Percentiles rank a stretch among this genome's conserved stretches.
phyloP scores from a whole-genome alignment of 148 eudicot species.

The Camellia sinensis region DNA sequence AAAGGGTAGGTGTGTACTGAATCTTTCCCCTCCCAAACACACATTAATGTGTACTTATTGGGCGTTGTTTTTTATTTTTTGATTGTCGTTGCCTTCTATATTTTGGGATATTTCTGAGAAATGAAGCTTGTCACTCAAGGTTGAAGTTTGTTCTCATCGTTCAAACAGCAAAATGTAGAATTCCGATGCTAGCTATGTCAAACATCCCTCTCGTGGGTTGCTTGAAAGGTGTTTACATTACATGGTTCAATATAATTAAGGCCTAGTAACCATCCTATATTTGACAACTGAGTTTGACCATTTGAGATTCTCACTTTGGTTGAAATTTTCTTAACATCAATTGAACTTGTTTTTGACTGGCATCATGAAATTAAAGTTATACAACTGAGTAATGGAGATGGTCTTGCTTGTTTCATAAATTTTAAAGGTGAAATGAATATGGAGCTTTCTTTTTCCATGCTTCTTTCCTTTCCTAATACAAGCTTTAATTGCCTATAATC shows the following conservation, averaged over 20 bases:
- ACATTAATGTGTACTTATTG: no score
- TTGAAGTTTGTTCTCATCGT: neutral
- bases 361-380: neutral
- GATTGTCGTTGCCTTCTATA: neutral
- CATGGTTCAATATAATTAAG: neutral
- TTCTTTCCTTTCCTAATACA: no score
- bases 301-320: neutral
- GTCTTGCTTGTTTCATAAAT: neutral
- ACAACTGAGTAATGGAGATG: neutral
- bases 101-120: neutral
- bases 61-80: neutral
- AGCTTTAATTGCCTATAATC: conserved; percentile 2
- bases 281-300: neutral
- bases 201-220: neutral
- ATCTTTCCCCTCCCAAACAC: no score
- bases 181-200: neutral
- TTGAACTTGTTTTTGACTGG: neutral
- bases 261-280: neutral
- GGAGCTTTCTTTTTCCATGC: no score
- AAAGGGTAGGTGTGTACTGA: no score
- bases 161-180: neutral
- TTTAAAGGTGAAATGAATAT: no score
- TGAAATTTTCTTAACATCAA: neutral
- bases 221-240: neutral
- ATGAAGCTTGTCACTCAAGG: neutral